Percentiles rank a stretch among this genome's conserved stretches.
Evolutionary conservation across 805 yeast genomes (phyloP).

Genomic region (Hanseniaspora taiwanica): DNA sequence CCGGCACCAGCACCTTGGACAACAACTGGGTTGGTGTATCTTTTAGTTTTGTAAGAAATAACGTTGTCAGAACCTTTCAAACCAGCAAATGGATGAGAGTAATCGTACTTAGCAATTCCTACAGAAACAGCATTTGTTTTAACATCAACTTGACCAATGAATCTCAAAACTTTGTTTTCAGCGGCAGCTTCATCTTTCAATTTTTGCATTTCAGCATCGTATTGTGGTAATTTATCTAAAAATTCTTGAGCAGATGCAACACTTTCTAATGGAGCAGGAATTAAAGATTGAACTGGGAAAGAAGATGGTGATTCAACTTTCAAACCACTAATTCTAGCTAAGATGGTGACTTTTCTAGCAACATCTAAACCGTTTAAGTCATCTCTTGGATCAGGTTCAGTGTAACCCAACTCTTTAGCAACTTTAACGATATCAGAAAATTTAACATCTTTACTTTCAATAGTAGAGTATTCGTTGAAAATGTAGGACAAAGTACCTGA

Average conservation of each 20-base stretch:
- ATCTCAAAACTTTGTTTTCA: constrained; percentile 80
- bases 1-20: constrained; percentile 98
- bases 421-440: constrained; percentile 82
- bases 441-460: constrained; percentile 44
- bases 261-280: constrained; percentile 74
- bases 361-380: constrained; percentile 96
- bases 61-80: constrained; percentile 95
- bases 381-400: constrained; percentile 99
- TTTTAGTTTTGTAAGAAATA: constrained; percentile 77
- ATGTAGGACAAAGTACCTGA: constrained; percentile 93
- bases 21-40: constrained; percentile 86
- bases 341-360: constrained; percentile 94
- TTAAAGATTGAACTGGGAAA: constrained; percentile 87
- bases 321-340: constrained; percentile 86
- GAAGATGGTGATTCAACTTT: constrained; percentile 77
- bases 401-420: constrained; percentile 87
- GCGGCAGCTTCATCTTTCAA: constrained; percentile 70
- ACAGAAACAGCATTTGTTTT: constrained; percentile 59
- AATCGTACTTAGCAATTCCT: constrained; percentile 76
- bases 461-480: constrained; percentile 82
- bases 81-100: constrained; percentile 90
- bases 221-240: constrained; percentile 66
- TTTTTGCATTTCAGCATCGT: constrained; percentile 64
- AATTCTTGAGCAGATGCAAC: constrained; percentile 66
- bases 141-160: constrained; percentile 83